Base-by-base conservation (phyloP, 805 yeast genomes). In the Saccharomycopsis fibuligera region DNA sequence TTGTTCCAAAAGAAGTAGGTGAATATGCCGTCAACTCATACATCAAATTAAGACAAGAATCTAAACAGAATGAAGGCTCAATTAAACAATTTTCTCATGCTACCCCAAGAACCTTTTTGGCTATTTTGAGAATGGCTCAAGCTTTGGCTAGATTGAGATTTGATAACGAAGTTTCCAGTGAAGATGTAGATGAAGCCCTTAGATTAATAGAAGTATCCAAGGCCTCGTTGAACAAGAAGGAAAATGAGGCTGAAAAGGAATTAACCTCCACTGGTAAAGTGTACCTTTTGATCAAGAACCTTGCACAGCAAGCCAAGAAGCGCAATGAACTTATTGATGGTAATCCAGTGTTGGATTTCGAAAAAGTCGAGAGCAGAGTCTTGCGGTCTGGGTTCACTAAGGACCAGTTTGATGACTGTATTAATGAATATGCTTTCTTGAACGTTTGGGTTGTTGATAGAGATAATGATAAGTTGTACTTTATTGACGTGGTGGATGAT, bases 181-280 rank as follows among this genome's bases (percentile, higher is more conserved):
- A 78, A 50, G 98, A 93, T 65, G 96, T 93, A 36, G 98, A 93
- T 60, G 99, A 93, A 68, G 96, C 99, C 0, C 70, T 93, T 60
- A 78, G 99, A 60, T 74, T 93, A 56, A 72, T 83, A 49, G 83
- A 83, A 58, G 95, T 86, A 12, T 87, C 96, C n/a, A 86, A 90
- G 66, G 80, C 84, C 50, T 84, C 96, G 5, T 73, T 91, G 58
- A 76, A 76, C 55, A 72, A 75, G 39, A 78, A 76, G 37, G 77
- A 73, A 41, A 70, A 68, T 53, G 69, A 69, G 45, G 66, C 61
- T 16, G 68, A 67, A 25, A 65, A 71, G 36, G 86, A 79, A 54
- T 95, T 86, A 58, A 75, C 76, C 47, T 74, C 81, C 5, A 73
- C 79, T 3, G 76, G 95, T 10, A 79, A 75, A 61, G 81, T 90